Evolutionary conservation across 768 basidiomycete species (phyloP).

Genomic region (Tephrocybe sp.): DNA sequence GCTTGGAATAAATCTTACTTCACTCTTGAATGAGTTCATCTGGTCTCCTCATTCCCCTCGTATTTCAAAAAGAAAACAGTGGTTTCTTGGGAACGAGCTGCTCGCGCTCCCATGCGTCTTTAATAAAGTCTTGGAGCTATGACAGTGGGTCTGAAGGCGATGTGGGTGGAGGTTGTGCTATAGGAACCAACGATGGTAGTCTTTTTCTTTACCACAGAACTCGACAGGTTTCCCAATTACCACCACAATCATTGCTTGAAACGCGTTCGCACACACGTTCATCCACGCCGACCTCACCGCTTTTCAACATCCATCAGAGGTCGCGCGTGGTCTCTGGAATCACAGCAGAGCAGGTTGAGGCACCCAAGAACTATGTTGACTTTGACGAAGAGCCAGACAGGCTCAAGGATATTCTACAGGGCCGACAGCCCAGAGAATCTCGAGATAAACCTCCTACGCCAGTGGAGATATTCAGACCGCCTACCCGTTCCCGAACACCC

Average conservation of each 20-base stretch:
- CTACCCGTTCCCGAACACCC: conserved; percentile 18
- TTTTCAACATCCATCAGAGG: conserved; percentile 52
- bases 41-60: conserved; percentile 27
- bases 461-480: neutral
- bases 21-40: conserved; percentile 3
- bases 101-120: conserved; percentile 26
- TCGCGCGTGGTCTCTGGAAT: conserved; percentile 71
- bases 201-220: conserved; percentile 34
- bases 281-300: conserved; percentile 39
- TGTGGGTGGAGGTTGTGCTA: conserved; percentile 23
- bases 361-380: conserved; percentile 76
- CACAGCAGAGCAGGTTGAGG: conserved; percentile 68
- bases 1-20: neutral
- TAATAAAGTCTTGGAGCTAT: conserved; percentile 28
- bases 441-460: conserved; percentile 7
- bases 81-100: conserved; percentile 29
- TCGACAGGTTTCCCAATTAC: conserved; percentile 11
- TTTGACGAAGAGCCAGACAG: conserved; percentile 79
- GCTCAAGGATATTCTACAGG: conserved; percentile 70
- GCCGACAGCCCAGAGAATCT: conserved; percentile 40
- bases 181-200: conserved; percentile 44
- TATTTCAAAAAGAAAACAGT: conserved; percentile 22
- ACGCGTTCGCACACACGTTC: conserved; percentile 31
- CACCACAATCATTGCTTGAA: conserved; percentile 15
- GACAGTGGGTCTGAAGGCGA: conserved; percentile 9